Percentiles rank a stretch among this genome's conserved stretches.
These are phyloP conservation scores for Lophiotrema nucula DNA, from an alignment of 495 filamentous ascomycete genomes.

Conservation along the genomic window DNA sequence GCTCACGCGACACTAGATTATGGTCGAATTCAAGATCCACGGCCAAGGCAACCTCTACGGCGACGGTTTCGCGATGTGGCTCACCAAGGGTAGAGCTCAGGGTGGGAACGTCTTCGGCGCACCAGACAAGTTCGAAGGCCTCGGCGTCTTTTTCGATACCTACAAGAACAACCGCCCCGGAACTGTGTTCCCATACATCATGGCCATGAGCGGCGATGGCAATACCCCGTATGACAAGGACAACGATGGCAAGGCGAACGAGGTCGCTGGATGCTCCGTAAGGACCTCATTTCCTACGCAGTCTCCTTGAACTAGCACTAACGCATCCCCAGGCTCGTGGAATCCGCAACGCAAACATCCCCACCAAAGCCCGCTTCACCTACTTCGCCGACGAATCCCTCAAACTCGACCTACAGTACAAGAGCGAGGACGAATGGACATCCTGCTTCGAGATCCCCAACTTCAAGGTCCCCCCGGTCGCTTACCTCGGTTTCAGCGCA, in stretches of 20 bases:
- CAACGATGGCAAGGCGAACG: conserved; percentile 90
- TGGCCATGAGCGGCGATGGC: conserved; percentile 97
- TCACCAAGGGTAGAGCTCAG: conserved; percentile 87
- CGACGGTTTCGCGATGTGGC: conserved; percentile 97
- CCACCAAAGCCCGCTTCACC: conserved; percentile 83
- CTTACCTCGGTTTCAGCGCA: conserved; percentile 92
- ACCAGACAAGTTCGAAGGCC: conserved; percentile 85
- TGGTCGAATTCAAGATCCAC: conserved; percentile 90
- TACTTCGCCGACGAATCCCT: conserved; percentile 96
- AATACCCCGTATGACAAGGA: conserved; percentile 86
- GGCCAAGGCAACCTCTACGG: conserved; percentile 84
- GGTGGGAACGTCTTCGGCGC: conserved; percentile 85
- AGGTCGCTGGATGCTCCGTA: conserved; percentile 90
- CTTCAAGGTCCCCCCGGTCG: conserved; percentile 79
- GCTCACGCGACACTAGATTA: conserved; percentile 60
- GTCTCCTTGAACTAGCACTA: no score
- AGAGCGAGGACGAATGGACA: conserved; percentile 80
- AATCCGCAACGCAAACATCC: conserved; percentile 70
- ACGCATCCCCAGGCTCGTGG: conserved; percentile 67
- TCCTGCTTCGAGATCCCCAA: conserved; percentile 74
- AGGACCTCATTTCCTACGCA: no score
- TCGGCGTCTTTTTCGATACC: conserved; percentile 97
- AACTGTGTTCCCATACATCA: conserved; percentile 92
- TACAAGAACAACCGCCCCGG: conserved; percentile 99
- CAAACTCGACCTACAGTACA: conserved; percentile 91